Conservation (phyloP, 495 filamentous ascomycete genomes). For the Neurospora sublineolata region DNA sequence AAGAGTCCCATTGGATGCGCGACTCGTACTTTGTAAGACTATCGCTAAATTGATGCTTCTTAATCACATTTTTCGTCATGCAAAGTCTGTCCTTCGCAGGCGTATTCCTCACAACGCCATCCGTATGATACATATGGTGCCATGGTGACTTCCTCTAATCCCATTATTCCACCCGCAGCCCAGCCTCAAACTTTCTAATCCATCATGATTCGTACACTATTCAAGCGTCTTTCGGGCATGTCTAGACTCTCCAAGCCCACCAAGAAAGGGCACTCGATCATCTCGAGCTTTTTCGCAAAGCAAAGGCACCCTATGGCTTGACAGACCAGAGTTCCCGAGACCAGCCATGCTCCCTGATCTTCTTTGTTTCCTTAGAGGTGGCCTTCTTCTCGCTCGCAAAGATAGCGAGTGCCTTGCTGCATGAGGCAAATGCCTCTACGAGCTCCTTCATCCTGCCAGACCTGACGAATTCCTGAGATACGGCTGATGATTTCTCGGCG, state of each 20-base stretch:
- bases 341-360: constrained; percentile 42
- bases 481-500: constrained; percentile 50
- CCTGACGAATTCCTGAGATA: constrained; percentile 53
- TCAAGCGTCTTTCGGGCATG: not conserved
- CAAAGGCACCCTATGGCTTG: constrained; percentile 5
- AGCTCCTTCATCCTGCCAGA: constrained; percentile 66
- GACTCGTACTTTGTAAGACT: not conserved
- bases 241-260: not conserved
- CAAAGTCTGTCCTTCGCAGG: not conserved
- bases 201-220: not conserved
- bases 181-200: not conserved
- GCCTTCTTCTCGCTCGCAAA: constrained; percentile 41
- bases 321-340: constrained; percentile 31
- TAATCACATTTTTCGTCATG: not conserved
- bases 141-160: not conserved
- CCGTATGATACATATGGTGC: not conserved
- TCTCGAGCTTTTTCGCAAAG: not conserved
- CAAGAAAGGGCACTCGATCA: not conserved
- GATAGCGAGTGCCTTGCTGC: constrained; percentile 62
- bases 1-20: not conserved
- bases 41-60: not conserved
- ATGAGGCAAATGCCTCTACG: constrained; percentile 58
- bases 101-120: not conserved
- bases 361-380: constrained; percentile 36
- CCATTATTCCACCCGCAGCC: not conserved